Evolutionary conservation across 371 early-diverging fungal genomes (phyloP).

Genomic region (Mortierella sp.): DNA sequence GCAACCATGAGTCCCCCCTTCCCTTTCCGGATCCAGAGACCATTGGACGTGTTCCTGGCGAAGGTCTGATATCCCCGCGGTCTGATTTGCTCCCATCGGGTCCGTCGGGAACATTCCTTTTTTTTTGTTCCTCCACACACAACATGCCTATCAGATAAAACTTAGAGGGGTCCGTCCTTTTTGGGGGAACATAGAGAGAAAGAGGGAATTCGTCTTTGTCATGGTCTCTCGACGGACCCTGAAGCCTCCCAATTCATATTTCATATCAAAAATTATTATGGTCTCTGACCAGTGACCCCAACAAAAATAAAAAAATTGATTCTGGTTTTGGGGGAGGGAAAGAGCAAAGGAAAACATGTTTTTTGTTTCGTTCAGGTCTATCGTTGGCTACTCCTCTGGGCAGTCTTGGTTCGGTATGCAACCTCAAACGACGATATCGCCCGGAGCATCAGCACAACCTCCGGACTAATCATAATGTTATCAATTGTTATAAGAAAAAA

Average conservation of each 20-base stretch:
- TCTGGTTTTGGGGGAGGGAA: not conserved
- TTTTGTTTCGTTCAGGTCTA: conserved; percentile 11
- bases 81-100: not conserved
- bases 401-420: conserved; percentile 74
- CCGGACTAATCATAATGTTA: conserved; percentile 61
- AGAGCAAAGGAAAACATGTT: not conserved
- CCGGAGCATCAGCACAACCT: conserved; percentile 75
- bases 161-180: not conserved
- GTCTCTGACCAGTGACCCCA: not conserved
- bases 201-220: conserved; percentile 5
- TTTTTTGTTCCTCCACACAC: not conserved
- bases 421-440: conserved; percentile 78
- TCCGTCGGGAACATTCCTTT: not conserved
- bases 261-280: not conserved
- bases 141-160: not conserved
- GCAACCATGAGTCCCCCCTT: not conserved
- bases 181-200: not conserved
- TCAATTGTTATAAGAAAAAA: not conserved
- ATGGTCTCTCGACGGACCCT: conserved; percentile 9
- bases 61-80: not conserved
- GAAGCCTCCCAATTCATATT: not conserved
- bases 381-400: conserved; percentile 72
- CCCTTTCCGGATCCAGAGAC: not conserved
- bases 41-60: not conserved
- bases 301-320: not conserved